Percentiles rank a stretch among this genome's conserved stretches.
phyloP scores from a whole-genome alignment of 129 eudicot species.

The Pseudognaphalium luteoalbum region DNA sequence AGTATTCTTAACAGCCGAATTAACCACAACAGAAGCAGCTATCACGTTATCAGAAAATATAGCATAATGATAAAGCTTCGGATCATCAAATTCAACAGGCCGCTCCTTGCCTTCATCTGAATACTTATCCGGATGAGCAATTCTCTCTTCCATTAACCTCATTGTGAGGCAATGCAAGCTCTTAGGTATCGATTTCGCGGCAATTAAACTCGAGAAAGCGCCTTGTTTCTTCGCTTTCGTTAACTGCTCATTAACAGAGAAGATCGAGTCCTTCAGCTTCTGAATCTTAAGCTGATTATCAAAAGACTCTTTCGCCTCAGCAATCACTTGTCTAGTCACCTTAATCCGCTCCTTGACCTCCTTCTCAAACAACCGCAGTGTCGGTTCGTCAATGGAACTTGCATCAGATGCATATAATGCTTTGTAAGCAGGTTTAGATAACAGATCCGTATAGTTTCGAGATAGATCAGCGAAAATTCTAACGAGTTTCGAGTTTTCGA shows the following conservation, averaged over 20 bases:
- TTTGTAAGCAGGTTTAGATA: slow-evolving; percentile 56
- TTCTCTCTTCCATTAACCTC: slow-evolving; percentile 95
- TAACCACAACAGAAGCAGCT: slow-evolving; percentile 95
- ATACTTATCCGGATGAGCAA: slow-evolving; percentile 82
- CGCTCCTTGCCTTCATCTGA: slow-evolving; percentile 73
- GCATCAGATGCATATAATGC: slow-evolving; percentile 55
- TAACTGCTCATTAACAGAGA: slow-evolving; percentile 81
- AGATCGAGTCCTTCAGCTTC: slow-evolving; percentile 85
- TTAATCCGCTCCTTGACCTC: slow-evolving; percentile 91
- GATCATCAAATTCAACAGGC: slow-evolving; percentile 79
- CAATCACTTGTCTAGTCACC: slow-evolving; percentile 77
- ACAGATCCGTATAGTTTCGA: slow-evolving; percentile 69
- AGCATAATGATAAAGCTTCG: slow-evolving; percentile 85
- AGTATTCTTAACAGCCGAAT: slow-evolving; percentile 83
- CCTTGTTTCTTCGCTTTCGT: slow-evolving; percentile 93
- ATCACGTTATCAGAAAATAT: slow-evolving; percentile 87
- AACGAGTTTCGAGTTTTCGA: slow-evolving; percentile 80
- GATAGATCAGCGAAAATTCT: slow-evolving; percentile 80
- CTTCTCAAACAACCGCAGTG: slow-evolving; percentile 73
- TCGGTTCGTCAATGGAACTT: slow-evolving; percentile 53
- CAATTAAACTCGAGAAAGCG: slow-evolving; percentile 92
- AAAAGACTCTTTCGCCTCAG: slow-evolving; percentile 88
- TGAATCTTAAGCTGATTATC: slow-evolving; percentile 93
- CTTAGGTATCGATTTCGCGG: slow-evolving; percentile 90
- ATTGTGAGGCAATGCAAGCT: slow-evolving; percentile 83